Percentiles rank a stretch among this genome's conserved stretches.
Conservation (phyloP, 768 basidiomycete genomes). For the Terana coerulea region DNA sequence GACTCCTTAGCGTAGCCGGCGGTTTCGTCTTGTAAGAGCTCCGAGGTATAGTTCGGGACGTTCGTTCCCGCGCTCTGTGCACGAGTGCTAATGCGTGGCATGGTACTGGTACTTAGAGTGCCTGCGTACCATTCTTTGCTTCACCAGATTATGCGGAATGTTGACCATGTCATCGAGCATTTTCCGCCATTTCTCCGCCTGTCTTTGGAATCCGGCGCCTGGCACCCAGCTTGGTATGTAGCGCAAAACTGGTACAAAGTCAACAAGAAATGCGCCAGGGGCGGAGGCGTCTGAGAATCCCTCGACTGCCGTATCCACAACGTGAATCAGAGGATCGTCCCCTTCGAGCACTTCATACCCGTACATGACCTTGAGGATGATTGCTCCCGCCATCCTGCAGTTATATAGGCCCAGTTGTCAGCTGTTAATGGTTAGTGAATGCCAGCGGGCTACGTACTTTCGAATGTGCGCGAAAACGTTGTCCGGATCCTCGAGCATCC, state of each 20-base stretch:
- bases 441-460: constrained; percentile 23
- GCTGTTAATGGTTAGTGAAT: constrained; percentile 2
- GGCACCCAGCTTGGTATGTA: constrained; percentile 24
- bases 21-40: constrained; percentile 47
- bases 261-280: constrained; percentile 22
- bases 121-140: constrained; percentile 29
- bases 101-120: not conserved
- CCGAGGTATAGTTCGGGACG: constrained; percentile 52
- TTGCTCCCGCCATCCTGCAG: constrained; percentile 22
- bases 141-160: constrained; percentile 27
- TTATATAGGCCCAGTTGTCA: not conserved
- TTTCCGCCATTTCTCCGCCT: not conserved
- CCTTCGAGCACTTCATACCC: constrained; percentile 11
- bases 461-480: constrained; percentile 24
- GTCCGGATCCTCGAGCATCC: constrained; percentile 25
- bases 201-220: constrained; percentile 20
- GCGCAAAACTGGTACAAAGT: constrained; percentile 15
- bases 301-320: constrained; percentile 23
- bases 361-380: constrained; percentile 17
- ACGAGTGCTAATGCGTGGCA: not conserved
- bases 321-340: constrained; percentile 32
- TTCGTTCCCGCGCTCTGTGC: constrained; percentile 56
- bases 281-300: constrained; percentile 17
- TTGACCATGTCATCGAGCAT: constrained; percentile 14
- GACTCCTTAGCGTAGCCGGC: constrained; percentile 52